Evolutionary conservation across 352 stramenopile species (phyloP).

Genomic region (Peronospora destructor): DNA sequence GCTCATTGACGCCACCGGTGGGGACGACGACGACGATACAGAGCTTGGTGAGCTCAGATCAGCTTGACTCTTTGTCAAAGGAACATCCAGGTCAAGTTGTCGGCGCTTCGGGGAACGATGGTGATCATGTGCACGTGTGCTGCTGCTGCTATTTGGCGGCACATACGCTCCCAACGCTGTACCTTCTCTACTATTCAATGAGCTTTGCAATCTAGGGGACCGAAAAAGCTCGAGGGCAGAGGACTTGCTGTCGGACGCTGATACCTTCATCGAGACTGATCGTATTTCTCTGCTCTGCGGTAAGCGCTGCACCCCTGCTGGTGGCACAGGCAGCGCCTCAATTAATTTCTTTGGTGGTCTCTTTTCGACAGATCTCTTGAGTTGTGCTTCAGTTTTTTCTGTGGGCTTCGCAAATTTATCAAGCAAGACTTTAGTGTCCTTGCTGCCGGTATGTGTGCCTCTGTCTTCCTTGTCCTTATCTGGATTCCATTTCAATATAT

Average conservation of each 20-base stretch:
- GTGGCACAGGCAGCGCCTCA: not conserved
- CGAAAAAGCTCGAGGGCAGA: constrained; percentile 1
- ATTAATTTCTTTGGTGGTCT: constrained; percentile 9
- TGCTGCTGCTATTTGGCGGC: constrained; percentile 2
- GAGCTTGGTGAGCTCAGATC: constrained; percentile 46
- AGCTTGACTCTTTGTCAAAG: constrained; percentile 20
- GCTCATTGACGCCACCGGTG: constrained; percentile 28
- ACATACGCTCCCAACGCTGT: not conserved
- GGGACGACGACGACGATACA: constrained; percentile 51
- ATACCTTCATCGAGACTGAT: not conserved
- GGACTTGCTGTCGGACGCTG: constrained; percentile 1
- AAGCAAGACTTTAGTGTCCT: constrained; percentile 2
- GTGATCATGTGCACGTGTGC: constrained; percentile 17
- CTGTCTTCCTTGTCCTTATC: constrained; percentile 8
- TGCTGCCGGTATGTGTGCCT: not conserved
- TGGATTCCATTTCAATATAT: constrained; percentile 27
- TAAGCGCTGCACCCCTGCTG: not conserved
- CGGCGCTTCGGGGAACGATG: constrained; percentile 47
- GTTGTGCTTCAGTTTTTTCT: not conserved
- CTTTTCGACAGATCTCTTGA: constrained; percentile 4
- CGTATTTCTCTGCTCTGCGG: constrained; percentile 1
- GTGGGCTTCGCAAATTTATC: constrained; percentile 7
- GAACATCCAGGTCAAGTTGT: constrained; percentile 24
- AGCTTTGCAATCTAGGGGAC: constrained; percentile 10
- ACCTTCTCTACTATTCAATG: constrained; percentile 10